These are phyloP conservation scores for Podila epigama DNA, from an alignment of 192 early-diverging fungal genomes.

Conservation along the genomic window DNA sequence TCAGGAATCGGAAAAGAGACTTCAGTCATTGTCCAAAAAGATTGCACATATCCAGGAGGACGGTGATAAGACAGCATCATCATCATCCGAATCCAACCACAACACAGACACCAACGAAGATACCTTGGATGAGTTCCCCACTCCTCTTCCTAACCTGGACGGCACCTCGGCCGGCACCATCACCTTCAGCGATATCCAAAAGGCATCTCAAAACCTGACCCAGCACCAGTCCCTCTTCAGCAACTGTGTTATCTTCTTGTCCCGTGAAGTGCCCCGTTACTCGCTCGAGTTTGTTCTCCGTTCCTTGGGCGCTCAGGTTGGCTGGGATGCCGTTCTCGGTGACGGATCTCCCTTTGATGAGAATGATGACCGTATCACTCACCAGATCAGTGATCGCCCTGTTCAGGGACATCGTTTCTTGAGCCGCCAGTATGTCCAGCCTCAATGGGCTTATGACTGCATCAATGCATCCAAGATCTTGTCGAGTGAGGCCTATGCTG, in stretches of 20 bases:
- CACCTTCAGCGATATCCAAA: slow-evolving; percentile 60
- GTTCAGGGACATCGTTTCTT: slow-evolving; percentile 65
- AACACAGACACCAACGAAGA: slow-evolving; percentile 32
- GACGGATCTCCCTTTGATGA: slow-evolving; percentile 81
- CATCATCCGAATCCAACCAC: too few relatives aligned
- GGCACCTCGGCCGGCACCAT: slow-evolving; percentile 48
- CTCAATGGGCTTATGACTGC: slow-evolving; percentile 98
- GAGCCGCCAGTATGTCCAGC: slow-evolving; percentile 86
- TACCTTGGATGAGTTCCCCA: slow-evolving; percentile 62
- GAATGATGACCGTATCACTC: slow-evolving; percentile 85
- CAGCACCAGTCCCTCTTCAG: slow-evolving; percentile 60
- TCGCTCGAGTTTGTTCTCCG: slow-evolving; percentile 92
- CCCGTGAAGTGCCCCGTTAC: slow-evolving; percentile 94
- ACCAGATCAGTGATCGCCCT: slow-evolving; percentile 91
- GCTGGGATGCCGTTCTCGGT: slow-evolving; percentile 85
- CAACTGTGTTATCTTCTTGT: slow-evolving; percentile 84
- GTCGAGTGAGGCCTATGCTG: slow-evolving; percentile 67
- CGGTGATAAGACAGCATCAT: slow-evolving; percentile 17
- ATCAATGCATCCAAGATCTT: slow-evolving; percentile 87
- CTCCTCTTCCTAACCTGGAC: slow-evolving; percentile 38
- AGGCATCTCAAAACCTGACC: slow-evolving; percentile 51
- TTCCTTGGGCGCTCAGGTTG: slow-evolving; percentile 87
- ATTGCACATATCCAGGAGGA: slow-evolving; percentile 53
- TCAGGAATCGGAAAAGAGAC: slow-evolving; percentile 55
- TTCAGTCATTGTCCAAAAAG: slow-evolving; percentile 54